phyloP scores from a whole-genome alignment of 305 asterid species.

The Fraxinus xanthoxyloides region DNA sequence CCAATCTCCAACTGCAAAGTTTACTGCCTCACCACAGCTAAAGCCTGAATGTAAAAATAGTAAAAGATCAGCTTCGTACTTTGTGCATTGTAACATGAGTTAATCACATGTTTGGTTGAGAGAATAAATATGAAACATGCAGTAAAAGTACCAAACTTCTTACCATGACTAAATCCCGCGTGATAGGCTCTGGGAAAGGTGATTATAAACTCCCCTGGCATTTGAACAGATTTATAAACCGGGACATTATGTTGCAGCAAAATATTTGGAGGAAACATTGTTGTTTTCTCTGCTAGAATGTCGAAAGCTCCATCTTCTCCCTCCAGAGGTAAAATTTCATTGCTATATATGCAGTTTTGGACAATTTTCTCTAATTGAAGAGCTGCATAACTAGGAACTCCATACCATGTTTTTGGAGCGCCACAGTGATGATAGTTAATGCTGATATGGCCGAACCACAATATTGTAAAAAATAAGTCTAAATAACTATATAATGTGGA shows the following conservation, averaged over 20 bases:
- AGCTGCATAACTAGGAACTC: slow-evolving; percentile 42
- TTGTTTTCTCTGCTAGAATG: slow-evolving; percentile 41
- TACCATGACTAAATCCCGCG: slow-evolving; percentile 54
- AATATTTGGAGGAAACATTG: slow-evolving; percentile 42
- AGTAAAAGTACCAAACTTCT: not conserved
- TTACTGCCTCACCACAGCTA: slow-evolving; percentile 51
- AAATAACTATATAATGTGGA: not conserved
- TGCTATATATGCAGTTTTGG: slow-evolving; percentile 17
- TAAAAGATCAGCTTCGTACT: not conserved
- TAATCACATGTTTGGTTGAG: not conserved
- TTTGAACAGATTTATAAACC: slow-evolving; percentile 39
- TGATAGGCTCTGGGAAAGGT: slow-evolving; percentile 49
- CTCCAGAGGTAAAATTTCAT: slow-evolving; percentile 25
- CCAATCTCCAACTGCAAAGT: slow-evolving; percentile 42
- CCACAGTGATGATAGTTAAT: slow-evolving; percentile 53
- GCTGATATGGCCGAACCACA: slow-evolving; percentile 14
- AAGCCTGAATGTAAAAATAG: slow-evolving; percentile 29
- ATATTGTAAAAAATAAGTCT: not conserved
- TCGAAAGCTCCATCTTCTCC: slow-evolving; percentile 36
- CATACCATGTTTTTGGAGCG: slow-evolving; percentile 51
- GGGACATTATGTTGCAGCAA: slow-evolving; percentile 34
- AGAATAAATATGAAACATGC: not conserved
- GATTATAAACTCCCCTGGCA: slow-evolving; percentile 45
- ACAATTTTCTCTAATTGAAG: slow-evolving; percentile 33
- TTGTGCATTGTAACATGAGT: not conserved